phyloP scores from a whole-genome alignment of 2,329 filamentous ascomycete species.

The Diaporthe batatas region DNA sequence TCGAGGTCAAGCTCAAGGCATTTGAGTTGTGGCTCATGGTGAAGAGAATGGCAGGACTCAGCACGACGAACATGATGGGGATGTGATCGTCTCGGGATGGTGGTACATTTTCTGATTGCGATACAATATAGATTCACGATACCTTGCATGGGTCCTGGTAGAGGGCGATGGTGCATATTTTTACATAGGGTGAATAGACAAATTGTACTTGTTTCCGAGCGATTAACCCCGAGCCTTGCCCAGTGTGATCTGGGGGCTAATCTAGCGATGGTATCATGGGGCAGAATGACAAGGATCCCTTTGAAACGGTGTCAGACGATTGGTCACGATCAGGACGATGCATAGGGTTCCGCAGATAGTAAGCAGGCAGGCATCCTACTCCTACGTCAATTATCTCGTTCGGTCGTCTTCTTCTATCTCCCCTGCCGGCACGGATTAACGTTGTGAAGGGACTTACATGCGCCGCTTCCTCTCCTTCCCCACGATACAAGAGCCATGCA shows the following conservation, averaged over 20 bases:
- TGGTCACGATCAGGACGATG: slow-evolving; percentile 23
- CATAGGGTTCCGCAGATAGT: background rate
- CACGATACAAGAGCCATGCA: background rate
- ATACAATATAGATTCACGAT: slow-evolving; percentile 36
- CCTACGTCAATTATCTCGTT: background rate
- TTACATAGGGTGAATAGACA: background rate
- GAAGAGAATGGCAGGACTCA: slow-evolving; percentile 61
- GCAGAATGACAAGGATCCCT: slow-evolving; percentile 10
- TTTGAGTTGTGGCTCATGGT: slow-evolving; percentile 73
- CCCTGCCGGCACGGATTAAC: slow-evolving; percentile 13
- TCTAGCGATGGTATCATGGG: slow-evolving; percentile 2
- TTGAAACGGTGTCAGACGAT: slow-evolving; percentile 37
- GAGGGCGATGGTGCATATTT: slow-evolving; percentile 9
- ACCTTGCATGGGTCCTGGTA: slow-evolving; percentile 37
- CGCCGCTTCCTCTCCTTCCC: background rate
- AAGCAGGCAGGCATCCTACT: slow-evolving; percentile 5
- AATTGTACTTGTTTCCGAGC: slow-evolving; percentile 10
- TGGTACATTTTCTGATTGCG: background rate
- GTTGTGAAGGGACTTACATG: slow-evolving; percentile 19
- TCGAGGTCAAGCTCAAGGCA: slow-evolving; percentile 72
- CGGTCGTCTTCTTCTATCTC: background rate
- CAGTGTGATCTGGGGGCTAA: background rate
- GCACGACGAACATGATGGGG: slow-evolving; percentile 26
- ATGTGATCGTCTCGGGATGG: slow-evolving; percentile 11
- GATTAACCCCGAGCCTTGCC: background rate